These are phyloP conservation scores for Tylopilus sp. DNA, from an alignment of 1,284 basidiomycete species.

Conservation along the genomic window DNA sequence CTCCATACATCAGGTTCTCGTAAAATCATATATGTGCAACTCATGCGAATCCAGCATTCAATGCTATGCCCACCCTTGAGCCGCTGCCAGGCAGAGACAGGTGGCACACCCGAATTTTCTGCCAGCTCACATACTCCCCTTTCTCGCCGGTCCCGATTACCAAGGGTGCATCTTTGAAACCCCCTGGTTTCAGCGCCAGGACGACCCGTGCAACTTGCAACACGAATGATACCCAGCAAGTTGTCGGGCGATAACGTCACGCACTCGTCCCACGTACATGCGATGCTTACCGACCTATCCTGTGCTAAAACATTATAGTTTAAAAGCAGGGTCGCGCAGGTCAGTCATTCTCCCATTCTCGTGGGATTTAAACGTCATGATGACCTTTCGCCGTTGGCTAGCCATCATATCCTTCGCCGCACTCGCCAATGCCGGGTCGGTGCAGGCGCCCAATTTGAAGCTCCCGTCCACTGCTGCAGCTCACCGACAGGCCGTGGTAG, in stretches of 20 bases:
- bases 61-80: not conserved
- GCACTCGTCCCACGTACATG: not conserved
- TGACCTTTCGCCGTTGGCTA: slow-evolving; percentile 12
- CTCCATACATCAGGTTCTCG: not conserved
- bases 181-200: not conserved
- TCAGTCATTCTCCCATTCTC: not conserved
- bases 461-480: slow-evolving; percentile 42
- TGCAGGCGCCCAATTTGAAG: slow-evolving; percentile 45
- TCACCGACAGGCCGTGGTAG: slow-evolving; percentile 44
- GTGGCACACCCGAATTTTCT: not conserved
- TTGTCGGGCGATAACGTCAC: not conserved
- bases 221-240: not conserved
- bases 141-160: not conserved
- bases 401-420: slow-evolving; percentile 7
- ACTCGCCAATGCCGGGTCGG: slow-evolving; percentile 28
- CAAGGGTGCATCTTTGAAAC: not conserved
- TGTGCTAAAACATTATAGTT: not conserved
- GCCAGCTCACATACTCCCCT: no score
- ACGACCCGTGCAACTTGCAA: not conserved
- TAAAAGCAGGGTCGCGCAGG: not conserved
- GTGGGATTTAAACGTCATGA: not conserved
- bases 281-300: not conserved
- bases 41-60: not conserved
- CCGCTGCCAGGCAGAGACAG: not conserved
- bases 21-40: not conserved